Percentiles rank a stretch among this genome's conserved stretches.
These are phyloP conservation scores for Aspergillus coremiiformis DNA, from an alignment of 495 filamentous ascomycete genomes.

Conservation along the genomic window DNA sequence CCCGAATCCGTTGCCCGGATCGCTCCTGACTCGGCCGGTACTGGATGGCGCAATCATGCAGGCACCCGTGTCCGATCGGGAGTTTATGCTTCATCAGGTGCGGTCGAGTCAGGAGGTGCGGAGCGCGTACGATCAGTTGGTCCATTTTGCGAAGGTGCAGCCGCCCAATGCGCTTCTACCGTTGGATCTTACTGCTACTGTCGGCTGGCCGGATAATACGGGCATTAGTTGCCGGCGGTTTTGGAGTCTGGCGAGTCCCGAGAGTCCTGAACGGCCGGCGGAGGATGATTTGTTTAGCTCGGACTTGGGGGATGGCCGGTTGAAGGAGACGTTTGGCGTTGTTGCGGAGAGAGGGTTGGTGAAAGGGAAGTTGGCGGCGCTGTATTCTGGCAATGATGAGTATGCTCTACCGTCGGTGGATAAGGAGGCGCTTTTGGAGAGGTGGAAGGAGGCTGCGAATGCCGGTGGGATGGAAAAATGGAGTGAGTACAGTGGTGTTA, in stretches of 20 bases:
- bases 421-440: slow-evolving; percentile 52
- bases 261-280: slow-evolving; percentile 46
- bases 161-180: slow-evolving; percentile 49
- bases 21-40: slow-evolving; percentile 25
- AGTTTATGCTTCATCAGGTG: slow-evolving; percentile 42
- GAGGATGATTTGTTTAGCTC: slow-evolving; percentile 88
- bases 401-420: slow-evolving; percentile 57
- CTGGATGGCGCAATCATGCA: slow-evolving; percentile 81
- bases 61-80: slow-evolving; percentile 72
- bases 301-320: slow-evolving; percentile 55
- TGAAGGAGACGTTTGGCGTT: slow-evolving; percentile 58
- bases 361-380: slow-evolving; percentile 36
- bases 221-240: slow-evolving; percentile 53
- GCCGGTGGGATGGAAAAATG: slow-evolving; percentile 34
- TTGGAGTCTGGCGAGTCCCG: slow-evolving; percentile 54
- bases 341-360: slow-evolving; percentile 49
- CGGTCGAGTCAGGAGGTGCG: slow-evolving; percentile 20
- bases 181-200: slow-evolving; percentile 33
- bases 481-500: slow-evolving; percentile 50
- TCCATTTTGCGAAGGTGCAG: slow-evolving; percentile 42
- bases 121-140: slow-evolving; percentile 42
- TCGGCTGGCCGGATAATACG: slow-evolving; percentile 45
- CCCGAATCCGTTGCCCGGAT: slow-evolving; percentile 23
- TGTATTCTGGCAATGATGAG: slow-evolving; percentile 70
- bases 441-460: slow-evolving; percentile 59